Percentiles rank a stretch among this genome's conserved stretches.
phyloP scores from a whole-genome alignment of 768 basidiomycete genomes.

The Cystobasidiopsis lactophilus region DNA sequence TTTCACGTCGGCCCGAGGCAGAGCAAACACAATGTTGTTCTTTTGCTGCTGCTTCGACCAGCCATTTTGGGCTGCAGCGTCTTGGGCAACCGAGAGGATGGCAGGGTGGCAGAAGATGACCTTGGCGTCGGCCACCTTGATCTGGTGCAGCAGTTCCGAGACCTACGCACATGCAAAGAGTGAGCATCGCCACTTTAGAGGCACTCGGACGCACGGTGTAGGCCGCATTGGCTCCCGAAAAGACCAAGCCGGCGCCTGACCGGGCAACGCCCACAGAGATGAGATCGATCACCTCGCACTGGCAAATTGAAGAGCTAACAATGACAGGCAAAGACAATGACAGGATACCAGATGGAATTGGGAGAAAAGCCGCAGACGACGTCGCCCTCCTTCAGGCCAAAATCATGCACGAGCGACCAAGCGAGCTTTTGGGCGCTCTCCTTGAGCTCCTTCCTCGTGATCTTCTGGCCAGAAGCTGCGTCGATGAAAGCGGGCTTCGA shows the following conservation, averaged over 20 bases:
- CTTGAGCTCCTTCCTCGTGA: constrained; percentile 6
- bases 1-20: constrained; percentile 20
- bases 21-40: constrained; percentile 15
- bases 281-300: no score
- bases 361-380: constrained; percentile 16
- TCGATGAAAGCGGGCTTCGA: constrained; percentile 6
- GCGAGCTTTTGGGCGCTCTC: constrained; percentile 1
- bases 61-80: constrained; percentile 37
- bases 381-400: constrained; percentile 1
- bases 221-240: constrained; percentile 31
- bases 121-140: constrained; percentile 41
- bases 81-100: constrained; percentile 34
- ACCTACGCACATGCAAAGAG: constrained; percentile 24
- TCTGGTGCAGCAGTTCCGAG: constrained; percentile 46
- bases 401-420: not conserved
- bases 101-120: constrained; percentile 45
- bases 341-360: constrained; percentile 16
- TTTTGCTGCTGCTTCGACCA: constrained; percentile 12
- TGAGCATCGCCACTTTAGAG: constrained; percentile 38
- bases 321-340: constrained; percentile 3
- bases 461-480: constrained; percentile 2
- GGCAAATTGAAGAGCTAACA: no score
- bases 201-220: no score
- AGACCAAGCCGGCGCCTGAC: constrained; percentile 15
- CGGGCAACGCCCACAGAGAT: no score